These are phyloP conservation scores for Arthroderma sp. DNA, from an alignment of 2,329 filamentous ascomycete species.

Conservation along the genomic window DNA sequence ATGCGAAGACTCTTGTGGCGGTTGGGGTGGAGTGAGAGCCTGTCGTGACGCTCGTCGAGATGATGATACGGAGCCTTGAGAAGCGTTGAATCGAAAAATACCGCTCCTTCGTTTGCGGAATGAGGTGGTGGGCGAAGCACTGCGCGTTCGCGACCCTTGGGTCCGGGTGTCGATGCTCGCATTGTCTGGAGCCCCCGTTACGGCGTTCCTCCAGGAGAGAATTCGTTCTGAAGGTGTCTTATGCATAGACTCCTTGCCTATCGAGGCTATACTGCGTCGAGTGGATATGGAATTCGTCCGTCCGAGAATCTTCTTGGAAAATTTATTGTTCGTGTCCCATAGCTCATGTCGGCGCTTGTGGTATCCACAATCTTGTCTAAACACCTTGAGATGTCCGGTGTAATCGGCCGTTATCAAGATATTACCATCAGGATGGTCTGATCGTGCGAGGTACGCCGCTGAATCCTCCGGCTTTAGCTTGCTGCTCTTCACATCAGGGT, in stretches of 20 bases:
- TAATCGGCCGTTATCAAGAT: slow-evolving; percentile 89
- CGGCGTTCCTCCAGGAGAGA: slow-evolving; percentile 69
- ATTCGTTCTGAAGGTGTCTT: slow-evolving; percentile 59
- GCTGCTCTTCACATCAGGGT: slow-evolving; percentile 21
- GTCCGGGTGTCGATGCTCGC: slow-evolving; percentile 32
- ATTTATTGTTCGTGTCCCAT: slow-evolving; percentile 65
- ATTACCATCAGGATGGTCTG: slow-evolving; percentile 64
- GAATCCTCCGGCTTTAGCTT: slow-evolving; percentile 48
- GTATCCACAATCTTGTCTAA: slow-evolving; percentile 85
- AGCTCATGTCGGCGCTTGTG: slow-evolving; percentile 61
- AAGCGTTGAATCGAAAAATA: background rate
- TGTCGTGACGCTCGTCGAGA: no score
- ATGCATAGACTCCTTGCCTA: slow-evolving; percentile 29
- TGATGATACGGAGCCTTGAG: no score
- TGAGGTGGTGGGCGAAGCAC: slow-evolving; percentile 37
- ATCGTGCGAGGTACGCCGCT: slow-evolving; percentile 63
- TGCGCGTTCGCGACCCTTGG: slow-evolving; percentile 24
- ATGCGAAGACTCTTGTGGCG: no score
- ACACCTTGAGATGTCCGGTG: slow-evolving; percentile 80
- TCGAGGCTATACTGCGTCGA: slow-evolving; percentile 36
- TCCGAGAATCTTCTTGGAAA: slow-evolving; percentile 53
- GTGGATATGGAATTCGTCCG: slow-evolving; percentile 46
- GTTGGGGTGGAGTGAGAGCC: no score
- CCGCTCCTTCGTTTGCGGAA: slow-evolving; percentile 10
- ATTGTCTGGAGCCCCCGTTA: slow-evolving; percentile 39